These are phyloP conservation scores for Eleusine indica DNA, from an alignment of 176 grass and related monocot genomes.

Conservation along the genomic window DNA sequence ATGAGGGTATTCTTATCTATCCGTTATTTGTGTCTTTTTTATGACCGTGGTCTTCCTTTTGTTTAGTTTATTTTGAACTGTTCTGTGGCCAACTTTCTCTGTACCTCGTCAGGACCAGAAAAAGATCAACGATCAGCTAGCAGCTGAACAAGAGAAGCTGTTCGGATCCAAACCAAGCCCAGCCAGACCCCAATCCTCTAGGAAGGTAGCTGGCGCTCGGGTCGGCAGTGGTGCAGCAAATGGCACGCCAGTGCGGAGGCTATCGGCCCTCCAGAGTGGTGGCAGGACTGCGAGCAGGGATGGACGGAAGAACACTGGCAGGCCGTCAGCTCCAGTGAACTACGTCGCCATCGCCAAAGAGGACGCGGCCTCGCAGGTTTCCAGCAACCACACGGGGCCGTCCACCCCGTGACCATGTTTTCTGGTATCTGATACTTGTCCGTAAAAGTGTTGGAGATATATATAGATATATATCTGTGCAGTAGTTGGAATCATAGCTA, in stretches of 20 bases:
- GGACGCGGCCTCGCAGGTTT: conserved; percentile 50
- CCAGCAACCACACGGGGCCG: conserved; percentile 41
- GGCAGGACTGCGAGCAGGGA: conserved; percentile 60
- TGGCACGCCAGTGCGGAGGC: conserved; percentile 50
- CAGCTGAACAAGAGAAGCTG: conserved; percentile 69
- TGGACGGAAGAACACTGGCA: conserved; percentile 55
- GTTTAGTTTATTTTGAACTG: no score
- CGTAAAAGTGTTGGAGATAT: neutral
- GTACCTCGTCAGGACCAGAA: conserved; percentile 75
- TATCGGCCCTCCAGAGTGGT: conserved; percentile 57
- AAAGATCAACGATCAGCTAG: conserved; percentile 76
- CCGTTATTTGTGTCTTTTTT: no score
- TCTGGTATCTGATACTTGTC: neutral
- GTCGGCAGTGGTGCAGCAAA: conserved; percentile 39
- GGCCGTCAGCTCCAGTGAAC: conserved; percentile 65
- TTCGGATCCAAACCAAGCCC: conserved; percentile 70
- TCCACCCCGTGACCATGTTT: conserved; percentile 35
- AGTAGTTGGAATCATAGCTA: conserved; percentile 36
- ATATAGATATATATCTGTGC: conserved; percentile 31
- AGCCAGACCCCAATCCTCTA: conserved; percentile 53
- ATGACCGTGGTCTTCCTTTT: neutral
- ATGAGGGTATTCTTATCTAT: conserved; percentile 52
- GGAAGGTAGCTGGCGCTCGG: conserved; percentile 61
- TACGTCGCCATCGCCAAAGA: conserved; percentile 80
- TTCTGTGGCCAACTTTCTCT: neutral